Conservation (phyloP, 192 early-diverging fungal species). For the Linderina pennispora region DNA sequence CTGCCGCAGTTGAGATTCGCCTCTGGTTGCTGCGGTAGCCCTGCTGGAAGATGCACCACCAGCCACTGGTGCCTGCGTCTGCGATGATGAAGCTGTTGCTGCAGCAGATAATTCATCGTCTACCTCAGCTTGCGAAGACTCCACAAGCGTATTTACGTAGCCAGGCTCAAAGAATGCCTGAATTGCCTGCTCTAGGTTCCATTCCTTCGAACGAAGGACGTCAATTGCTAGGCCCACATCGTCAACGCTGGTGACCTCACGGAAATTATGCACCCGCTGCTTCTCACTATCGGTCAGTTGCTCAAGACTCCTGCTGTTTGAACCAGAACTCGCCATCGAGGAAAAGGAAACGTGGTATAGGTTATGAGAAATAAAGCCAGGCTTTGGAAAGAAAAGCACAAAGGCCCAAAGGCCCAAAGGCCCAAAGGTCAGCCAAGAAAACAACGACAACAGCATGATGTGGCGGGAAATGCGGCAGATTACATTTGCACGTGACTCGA, state of each 20-base stretch:
- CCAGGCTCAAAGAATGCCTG: constrained; percentile 32
- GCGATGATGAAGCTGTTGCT: not conserved
- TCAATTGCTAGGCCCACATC: constrained; percentile 18
- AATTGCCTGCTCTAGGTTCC: constrained; percentile 22
- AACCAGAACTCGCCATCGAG: too few species aligned
- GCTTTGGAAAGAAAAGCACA: too few species aligned
- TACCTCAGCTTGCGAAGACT: not conserved
- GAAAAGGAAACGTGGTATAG: too few species aligned
- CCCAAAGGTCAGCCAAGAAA: too few species aligned
- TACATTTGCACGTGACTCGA: too few species aligned
- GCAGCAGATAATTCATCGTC: not conserved
- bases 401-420: too few species aligned
- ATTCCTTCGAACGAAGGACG: constrained; percentile 16
- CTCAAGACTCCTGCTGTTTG: too few species aligned
- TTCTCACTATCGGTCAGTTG: constrained; percentile 18
- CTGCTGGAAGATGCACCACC: too few species aligned
- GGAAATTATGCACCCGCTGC: constrained; percentile 21
- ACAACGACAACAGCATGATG: too few species aligned
- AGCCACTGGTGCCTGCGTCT: not conserved
- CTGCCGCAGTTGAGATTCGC: not conserved
- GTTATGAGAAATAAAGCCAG: too few species aligned
- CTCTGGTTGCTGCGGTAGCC: too few species aligned
- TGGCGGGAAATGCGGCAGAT: too few species aligned
- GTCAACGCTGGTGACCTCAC: constrained; percentile 15
- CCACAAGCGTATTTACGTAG: not conserved